These are phyloP conservation scores for Chaetoceros tenuissimus DNA, from an alignment of 108 stramenopile genomes.

Conservation along the genomic window DNA sequence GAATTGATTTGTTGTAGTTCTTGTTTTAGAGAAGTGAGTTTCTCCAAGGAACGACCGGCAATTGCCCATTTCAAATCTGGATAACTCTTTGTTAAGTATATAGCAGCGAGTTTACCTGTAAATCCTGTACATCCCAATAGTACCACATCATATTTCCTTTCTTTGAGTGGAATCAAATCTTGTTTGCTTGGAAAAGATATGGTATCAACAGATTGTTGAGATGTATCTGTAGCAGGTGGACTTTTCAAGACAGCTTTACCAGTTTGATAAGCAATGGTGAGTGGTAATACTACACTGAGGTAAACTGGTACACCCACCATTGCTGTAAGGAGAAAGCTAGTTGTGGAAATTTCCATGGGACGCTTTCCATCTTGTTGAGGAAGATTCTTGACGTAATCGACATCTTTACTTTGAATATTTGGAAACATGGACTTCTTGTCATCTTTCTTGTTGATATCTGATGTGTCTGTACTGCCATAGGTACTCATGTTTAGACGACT, in stretches of 20 bases:
- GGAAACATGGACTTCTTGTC: no score
- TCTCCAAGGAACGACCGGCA: slow-evolving; percentile 49
- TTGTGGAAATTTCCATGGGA: slow-evolving; percentile 2
- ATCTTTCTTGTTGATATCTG: no score
- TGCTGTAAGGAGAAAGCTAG: slow-evolving; percentile 1
- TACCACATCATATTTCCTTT: slow-evolving; percentile 69
- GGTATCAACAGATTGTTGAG: neutral
- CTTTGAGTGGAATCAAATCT: slow-evolving; percentile 23
- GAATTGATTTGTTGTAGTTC: slow-evolving; percentile 3
- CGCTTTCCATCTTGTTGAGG: neutral
- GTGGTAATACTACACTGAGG: slow-evolving; percentile 17
- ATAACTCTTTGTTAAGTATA: slow-evolving; percentile 56
- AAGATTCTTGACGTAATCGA: neutral
- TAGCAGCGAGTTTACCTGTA: slow-evolving; percentile 67
- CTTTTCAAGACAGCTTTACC: slow-evolving; percentile 11
- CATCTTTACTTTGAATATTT: no score
- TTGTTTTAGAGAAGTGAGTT: slow-evolving; percentile 30
- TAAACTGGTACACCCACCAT: slow-evolving; percentile 27
- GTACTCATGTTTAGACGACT: no score
- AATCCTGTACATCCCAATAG: slow-evolving; percentile 86
- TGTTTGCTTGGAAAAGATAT: slow-evolving; percentile 14
- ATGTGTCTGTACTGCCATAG: no score
- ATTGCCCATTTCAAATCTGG: slow-evolving; percentile 61
- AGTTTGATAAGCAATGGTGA: slow-evolving; percentile 33
- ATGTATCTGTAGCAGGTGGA: neutral